phyloP scores from a whole-genome alignment of 2,329 filamentous ascomycete species.

The Aplosporella prunicola region DNA sequence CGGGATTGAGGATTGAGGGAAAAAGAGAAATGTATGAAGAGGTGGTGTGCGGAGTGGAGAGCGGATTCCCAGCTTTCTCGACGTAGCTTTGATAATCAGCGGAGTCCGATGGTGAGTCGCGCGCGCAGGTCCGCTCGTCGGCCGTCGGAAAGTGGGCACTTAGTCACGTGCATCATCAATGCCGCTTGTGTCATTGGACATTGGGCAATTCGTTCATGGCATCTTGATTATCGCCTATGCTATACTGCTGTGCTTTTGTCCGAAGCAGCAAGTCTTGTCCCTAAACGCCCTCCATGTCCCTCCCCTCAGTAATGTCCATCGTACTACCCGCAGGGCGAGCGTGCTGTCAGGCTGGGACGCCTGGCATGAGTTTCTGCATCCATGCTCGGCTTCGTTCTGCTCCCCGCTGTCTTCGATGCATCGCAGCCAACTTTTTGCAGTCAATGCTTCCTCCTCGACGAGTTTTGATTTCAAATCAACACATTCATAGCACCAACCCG shows the following conservation, averaged over 20 bases:
- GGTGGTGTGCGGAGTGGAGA: slow-evolving; percentile 1
- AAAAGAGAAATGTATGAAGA: not conserved
- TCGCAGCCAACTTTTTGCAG: too few relatives aligned
- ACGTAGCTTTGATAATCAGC: slow-evolving; percentile 5
- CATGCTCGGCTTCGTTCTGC: too few relatives aligned
- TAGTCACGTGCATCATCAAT: slow-evolving; percentile 6
- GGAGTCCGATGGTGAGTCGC: slow-evolving; percentile 7
- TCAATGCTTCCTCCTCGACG: too few relatives aligned
- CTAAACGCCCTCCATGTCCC: too few relatives aligned
- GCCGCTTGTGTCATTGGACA: not conserved
- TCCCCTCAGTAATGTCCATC: too few relatives aligned
- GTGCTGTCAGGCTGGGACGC: too few relatives aligned
- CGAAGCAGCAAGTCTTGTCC: too few relatives aligned
- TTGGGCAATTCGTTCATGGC: not conserved
- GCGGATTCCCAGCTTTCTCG: slow-evolving; percentile 1
- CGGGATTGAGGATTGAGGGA: not conserved
- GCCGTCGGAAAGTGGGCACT: slow-evolving; percentile 2
- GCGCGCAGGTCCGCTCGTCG: not conserved
- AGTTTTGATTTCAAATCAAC: too few relatives aligned
- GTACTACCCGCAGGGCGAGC: too few relatives aligned
- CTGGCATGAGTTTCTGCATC: too few relatives aligned
- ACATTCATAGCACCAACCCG: too few relatives aligned
- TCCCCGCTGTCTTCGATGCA: too few relatives aligned
- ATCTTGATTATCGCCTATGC: slow-evolving; percentile 5
- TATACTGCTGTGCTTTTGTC: slow-evolving; percentile 2